Conservation (phyloP, 352 stramenopile genomes). For the Pythium chondricola region DNA sequence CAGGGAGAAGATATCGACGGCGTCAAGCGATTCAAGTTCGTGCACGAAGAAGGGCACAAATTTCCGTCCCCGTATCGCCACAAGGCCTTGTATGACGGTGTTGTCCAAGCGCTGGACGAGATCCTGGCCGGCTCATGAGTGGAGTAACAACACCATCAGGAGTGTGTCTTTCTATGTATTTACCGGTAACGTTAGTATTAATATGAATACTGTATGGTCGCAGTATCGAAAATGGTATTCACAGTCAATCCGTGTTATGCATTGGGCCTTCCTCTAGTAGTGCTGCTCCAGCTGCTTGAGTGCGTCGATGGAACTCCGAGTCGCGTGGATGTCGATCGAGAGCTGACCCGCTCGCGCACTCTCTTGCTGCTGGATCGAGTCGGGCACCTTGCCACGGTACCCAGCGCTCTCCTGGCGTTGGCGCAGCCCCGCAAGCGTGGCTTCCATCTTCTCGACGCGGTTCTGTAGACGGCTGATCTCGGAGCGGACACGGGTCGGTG, state of each 20-base stretch:
- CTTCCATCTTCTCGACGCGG: conserved; percentile 43
- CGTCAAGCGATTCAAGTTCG: conserved; percentile 33
- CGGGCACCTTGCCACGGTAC: conserved; percentile 62
- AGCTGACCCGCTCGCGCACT: conserved; percentile 43
- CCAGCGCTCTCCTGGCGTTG: conserved; percentile 34
- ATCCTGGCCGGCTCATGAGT: conserved; percentile 14
- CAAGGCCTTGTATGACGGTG: conserved; percentile 39
- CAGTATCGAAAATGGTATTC: too few relatives aligned
- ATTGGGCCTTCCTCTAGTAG: conserved; percentile 27
- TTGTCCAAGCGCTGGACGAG: conserved; percentile 33
- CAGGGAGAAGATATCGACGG: conserved; percentile 19
- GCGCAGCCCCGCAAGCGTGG: conserved; percentile 36
- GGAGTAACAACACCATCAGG: not conserved
- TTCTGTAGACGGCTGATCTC: conserved; percentile 70
- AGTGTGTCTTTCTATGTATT: too few relatives aligned
- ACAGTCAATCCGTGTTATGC: not conserved
- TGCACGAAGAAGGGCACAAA: conserved; percentile 77
- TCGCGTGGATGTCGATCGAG: conserved; percentile 46
- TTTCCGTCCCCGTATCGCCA: conserved; percentile 50
- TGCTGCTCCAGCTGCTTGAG: conserved; percentile 48
- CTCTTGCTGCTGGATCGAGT: conserved; percentile 57
- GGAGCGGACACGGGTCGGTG: conserved; percentile 42
- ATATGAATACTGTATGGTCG: not conserved
- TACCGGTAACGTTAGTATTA: too few relatives aligned
- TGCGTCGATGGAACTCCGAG: conserved; percentile 45